Base-by-base conservation (phyloP, 176 grass and related monocot genomes). In the Carex myosuroides region DNA sequence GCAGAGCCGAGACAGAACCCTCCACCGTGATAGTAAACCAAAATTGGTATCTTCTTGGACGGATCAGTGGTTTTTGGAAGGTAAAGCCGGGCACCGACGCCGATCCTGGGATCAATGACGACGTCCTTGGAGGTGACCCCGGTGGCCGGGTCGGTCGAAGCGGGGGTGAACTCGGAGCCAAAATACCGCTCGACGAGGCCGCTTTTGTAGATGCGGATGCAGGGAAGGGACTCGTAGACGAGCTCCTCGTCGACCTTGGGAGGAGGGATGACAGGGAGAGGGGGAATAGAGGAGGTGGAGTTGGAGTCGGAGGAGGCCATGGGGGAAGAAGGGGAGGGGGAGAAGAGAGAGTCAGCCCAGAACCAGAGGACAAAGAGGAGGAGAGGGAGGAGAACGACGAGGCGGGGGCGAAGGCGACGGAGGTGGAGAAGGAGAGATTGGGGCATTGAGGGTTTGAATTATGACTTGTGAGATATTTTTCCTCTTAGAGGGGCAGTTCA, bases 81-180 rank as follows among this genome's bases (percentile, higher is more conserved):
- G 63, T 86, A 91, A 71, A 96, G 12, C 85, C 94, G 89, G 6
- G 71, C 94, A 1, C 89, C 89, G 6, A 91, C 76, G 56, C 85
- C 55, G 1, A 82, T 91, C 6, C 0, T 46, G 8, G 57, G 59
- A 77, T 97, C 89, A 66, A 97, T 78, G 79, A 87, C 72, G 63
- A 92, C 88, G 85, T 97, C 94, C 88, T 86, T 92, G 55, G 90
- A 97, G 55, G 46, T 4, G 72, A 94, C 91, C 44, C 86, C 88
- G 39, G 91, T 97, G 88, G 71, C 82, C 13, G 65, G 64, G 39
- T 97, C 91, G 18, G 87, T 18, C 13, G 79, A 79, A 0, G 94
- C 79, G 0, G 92, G 77, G 4, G 86, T 54, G 65, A 90, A 22
- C 2, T 82, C 79, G 0, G 88, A 79, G 0, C 88, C 83, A 21